Evolutionary conservation across 2,329 filamentous ascomycete genomes (phyloP).

Genomic region (Nemania serpens): DNA sequence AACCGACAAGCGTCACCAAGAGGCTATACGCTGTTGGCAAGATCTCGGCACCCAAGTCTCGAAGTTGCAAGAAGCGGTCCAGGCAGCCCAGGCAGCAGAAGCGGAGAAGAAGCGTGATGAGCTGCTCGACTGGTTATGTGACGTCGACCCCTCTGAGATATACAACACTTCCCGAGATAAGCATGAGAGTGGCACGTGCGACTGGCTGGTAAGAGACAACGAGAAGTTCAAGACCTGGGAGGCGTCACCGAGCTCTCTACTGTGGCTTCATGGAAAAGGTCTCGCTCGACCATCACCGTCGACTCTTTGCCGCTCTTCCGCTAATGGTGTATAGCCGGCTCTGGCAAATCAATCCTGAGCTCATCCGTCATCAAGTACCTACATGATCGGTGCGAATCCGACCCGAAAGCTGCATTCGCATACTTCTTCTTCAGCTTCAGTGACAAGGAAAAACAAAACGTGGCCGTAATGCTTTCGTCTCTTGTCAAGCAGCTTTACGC

Average conservation of each 20-base stretch:
- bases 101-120: background rate
- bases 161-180: background rate
- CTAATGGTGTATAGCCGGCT: slow-evolving; percentile 5
- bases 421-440: slow-evolving; percentile 18
- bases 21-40: background rate
- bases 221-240: slow-evolving; percentile 6
- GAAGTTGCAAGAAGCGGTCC: background rate
- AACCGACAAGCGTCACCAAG: background rate
- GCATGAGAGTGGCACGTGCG: slow-evolving; percentile 3
- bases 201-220: background rate
- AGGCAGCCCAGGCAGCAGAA: background rate
- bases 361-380: slow-evolving; percentile 3
- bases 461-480: background rate
- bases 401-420: slow-evolving; percentile 3
- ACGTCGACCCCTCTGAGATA: background rate
- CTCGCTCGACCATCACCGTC: background rate
- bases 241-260: background rate
- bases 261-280: slow-evolving; percentile 17
- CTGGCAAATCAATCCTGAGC: slow-evolving; percentile 11
- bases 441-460: background rate
- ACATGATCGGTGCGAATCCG: background rate
- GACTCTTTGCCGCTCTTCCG: background rate
- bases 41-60: background rate
- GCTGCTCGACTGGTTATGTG: slow-evolving; percentile 4
- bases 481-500: slow-evolving; percentile 4